These are phyloP conservation scores for Scalesia atractyloides DNA, from an alignment of 129 eudicot genomes.

Conservation along the genomic window DNA sequence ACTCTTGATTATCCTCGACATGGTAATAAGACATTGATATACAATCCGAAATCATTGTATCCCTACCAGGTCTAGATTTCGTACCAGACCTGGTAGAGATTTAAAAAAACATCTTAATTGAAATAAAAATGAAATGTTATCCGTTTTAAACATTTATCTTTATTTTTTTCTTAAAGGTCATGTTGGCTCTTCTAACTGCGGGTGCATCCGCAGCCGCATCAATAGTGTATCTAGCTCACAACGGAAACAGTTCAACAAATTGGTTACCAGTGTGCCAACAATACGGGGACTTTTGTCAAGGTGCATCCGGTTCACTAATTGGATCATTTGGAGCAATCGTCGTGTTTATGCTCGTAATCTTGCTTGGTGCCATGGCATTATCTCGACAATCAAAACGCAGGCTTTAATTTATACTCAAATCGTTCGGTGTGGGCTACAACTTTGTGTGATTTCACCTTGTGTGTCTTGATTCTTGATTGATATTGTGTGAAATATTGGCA, in stretches of 20 bases:
- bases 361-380: conserved; percentile 56
- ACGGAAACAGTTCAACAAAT: conserved; percentile 58
- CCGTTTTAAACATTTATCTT: background rate
- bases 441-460: conserved; percentile 11
- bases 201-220: conserved; percentile 86
- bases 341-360: conserved; percentile 48
- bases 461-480: background rate
- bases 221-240: conserved; percentile 77
- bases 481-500: conserved; percentile 3
- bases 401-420: background rate
- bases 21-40: conserved; percentile 31
- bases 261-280: conserved; percentile 79
- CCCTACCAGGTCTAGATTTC: background rate
- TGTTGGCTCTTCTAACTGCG: conserved; percentile 50
- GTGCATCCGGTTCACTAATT: conserved; percentile 62
- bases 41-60: background rate
- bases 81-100: background rate
- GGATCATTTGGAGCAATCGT: conserved; percentile 65
- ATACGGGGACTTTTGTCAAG: conserved; percentile 51
- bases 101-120: background rate
- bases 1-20: conserved; percentile 56
- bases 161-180: conserved; percentile 39
- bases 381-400: conserved; percentile 27
- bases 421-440: background rate
- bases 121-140: background rate